phyloP scores from a whole-genome alignment of 2,329 filamentous ascomycete species.

The Geosmithia morbida region DNA sequence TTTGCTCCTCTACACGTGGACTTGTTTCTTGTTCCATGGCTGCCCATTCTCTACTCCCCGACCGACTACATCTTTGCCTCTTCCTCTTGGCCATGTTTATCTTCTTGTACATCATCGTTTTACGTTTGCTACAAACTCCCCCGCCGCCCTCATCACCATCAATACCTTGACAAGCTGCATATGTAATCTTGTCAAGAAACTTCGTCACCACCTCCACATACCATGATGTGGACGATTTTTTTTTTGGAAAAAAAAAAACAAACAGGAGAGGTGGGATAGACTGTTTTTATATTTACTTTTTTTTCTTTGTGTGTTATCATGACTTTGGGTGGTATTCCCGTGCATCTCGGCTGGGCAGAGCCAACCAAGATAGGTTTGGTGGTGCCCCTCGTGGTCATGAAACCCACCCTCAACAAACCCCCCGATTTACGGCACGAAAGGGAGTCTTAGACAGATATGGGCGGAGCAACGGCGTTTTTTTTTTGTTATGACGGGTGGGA shows the following conservation, averaged over 20 bases:
- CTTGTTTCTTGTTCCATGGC: not conserved
- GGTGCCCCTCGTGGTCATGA: too few relatives aligned
- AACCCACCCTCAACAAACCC: not conserved
- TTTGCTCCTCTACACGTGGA: not conserved
- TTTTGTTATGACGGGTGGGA: not conserved
- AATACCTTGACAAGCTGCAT: too few relatives aligned
- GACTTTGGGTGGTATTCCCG: not conserved
- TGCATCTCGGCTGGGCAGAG: too few relatives aligned
- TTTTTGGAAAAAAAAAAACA: not conserved
- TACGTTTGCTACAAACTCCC: too few relatives aligned
- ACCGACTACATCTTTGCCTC: too few relatives aligned
- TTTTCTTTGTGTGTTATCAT: not conserved
- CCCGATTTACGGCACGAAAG: not conserved
- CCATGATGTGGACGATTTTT: too few relatives aligned
- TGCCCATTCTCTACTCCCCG: not conserved
- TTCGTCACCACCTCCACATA: too few relatives aligned
- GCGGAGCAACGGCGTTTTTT: not conserved
- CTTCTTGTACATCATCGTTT: not conserved
- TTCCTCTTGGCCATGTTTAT: not conserved
- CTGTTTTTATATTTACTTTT: not conserved
- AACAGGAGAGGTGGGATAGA: not conserved
- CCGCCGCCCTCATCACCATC: too few relatives aligned
- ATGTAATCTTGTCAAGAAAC: too few relatives aligned
- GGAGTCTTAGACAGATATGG: not conserved
- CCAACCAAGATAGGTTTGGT: too few relatives aligned